Evolutionary conservation across 345 rosid species (phyloP), one percentile per base, ranked within the genome.

Genomic region (Anacardium occidentale): DNA sequence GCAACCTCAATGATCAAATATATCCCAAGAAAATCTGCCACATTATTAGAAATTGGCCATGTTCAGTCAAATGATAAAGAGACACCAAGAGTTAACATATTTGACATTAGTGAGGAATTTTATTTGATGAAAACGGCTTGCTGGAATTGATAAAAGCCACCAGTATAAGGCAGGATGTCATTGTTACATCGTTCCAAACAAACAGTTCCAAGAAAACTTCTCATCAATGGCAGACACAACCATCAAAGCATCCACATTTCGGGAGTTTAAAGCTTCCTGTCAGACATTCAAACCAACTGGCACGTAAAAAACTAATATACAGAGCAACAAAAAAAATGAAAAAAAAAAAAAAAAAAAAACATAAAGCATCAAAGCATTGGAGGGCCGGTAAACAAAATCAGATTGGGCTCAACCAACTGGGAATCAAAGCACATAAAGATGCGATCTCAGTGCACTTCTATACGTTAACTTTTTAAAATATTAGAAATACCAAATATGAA

Each of bases 231-330:
- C 25, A 26, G 55, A 51, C 17, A 47, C 25, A 70, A 53, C 34
- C 76, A 62, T 56, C 69, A 62, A 70, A 29, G 50, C 62, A 52
- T 50, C 78, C 73, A 44, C 76, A 62, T 56, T 64, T 37, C 44
- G 42, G 69, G 44, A 7, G 64, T 74, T 57, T 8, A 64, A 66
- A 34, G 74, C 56, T 29, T 55, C 79, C 79, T 79, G 79, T 66
- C 52, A 71, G 29, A 66, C 14, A 72, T 68, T 68, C 25, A 40
- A 68, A 74, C 66, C 62, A 37, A 8, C 25, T 10, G 59, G 45
- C 42, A n/a, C n/a, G 14, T 15, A 18, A 37, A 48, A 56, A 20
- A 1, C 18, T 47, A 26, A 68, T 15, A 24, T 21, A 51, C 5
- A 51, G 20, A 18, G 45, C 20, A 26, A 52, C 37, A 62, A 34